Evolutionary conservation across 345 rosid genomes (phyloP).

Genomic region (Populus deltoides): DNA sequence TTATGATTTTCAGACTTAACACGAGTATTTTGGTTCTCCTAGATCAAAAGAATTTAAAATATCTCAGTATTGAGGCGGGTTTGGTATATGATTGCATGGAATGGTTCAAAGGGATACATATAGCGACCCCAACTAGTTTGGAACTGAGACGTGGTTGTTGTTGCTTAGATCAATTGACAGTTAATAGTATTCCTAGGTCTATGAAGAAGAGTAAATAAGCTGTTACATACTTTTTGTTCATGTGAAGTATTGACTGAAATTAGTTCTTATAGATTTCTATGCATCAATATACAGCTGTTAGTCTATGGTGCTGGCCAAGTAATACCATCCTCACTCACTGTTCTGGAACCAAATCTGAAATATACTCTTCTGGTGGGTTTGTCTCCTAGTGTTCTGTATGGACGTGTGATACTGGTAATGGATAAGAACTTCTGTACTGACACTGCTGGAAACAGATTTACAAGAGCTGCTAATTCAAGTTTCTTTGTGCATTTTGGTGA

Average conservation of each 20-base stretch:
- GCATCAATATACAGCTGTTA: constrained; percentile 57
- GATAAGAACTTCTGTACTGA: constrained; percentile 70
- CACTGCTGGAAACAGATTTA: constrained; percentile 66
- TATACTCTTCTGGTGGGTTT: constrained; percentile 70
- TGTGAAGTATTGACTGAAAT: neutral
- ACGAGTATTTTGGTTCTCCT: neutral
- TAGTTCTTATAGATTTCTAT: constrained; percentile 5
- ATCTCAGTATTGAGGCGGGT: neutral
- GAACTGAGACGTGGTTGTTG: neutral
- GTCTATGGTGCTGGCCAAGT: constrained; percentile 90
- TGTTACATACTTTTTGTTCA: neutral
- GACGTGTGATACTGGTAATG: constrained; percentile 70
- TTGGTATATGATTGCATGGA: neutral
- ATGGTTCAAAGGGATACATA: neutral
- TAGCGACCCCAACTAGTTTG: neutral
- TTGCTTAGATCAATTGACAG: neutral
- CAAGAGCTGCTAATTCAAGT: constrained; percentile 63
- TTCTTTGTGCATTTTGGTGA: constrained; percentile 72
- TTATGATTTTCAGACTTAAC: neutral
- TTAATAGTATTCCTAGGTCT: neutral
- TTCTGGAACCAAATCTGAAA: constrained; percentile 51
- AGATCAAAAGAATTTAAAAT: neutral
- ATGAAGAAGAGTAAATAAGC: neutral
- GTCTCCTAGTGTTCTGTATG: constrained; percentile 49
- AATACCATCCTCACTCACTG: constrained; percentile 63